A percentile compares a stretch with the other conserved stretches of the same genome.
These are phyloP conservation scores for Hortiboletus campestris DNA, from an alignment of 768 basidiomycete species.

Conservation along the genomic window DNA sequence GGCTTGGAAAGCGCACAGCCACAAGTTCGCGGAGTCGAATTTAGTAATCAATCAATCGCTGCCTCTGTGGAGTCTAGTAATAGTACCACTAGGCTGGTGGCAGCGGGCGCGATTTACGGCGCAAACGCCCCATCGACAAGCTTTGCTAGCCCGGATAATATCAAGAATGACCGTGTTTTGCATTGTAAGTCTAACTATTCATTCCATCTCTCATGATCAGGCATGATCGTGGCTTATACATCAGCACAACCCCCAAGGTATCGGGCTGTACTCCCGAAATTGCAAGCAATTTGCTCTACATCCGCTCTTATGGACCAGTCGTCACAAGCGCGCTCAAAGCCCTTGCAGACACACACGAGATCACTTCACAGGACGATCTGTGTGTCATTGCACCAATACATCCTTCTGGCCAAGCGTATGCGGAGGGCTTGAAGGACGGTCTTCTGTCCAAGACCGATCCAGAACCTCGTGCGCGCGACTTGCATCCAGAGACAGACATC, in stretches of 20 bases:
- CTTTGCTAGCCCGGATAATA: background rate
- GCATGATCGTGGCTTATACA: background rate
- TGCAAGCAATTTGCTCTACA: background rate
- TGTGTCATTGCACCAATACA: background rate
- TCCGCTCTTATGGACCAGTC: background rate
- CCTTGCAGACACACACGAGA: background rate
- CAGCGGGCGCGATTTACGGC: no score
- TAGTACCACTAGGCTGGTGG: no score
- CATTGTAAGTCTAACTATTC: background rate
- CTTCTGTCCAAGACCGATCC: background rate
- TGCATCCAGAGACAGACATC: background rate
- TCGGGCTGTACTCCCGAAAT: background rate
- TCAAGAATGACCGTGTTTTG: background rate
- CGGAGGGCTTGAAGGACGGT: background rate
- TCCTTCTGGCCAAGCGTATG: background rate
- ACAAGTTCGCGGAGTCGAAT: conserved; percentile 2
- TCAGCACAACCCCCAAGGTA: background rate
- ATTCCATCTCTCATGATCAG: background rate
- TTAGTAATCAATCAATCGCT: no score
- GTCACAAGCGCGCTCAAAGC: background rate
- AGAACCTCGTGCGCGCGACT: background rate
- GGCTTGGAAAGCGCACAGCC: conserved; percentile 11
- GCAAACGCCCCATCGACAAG: background rate
- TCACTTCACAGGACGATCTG: background rate
- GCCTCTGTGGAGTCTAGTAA: no score